A percentile compares a stretch with the other conserved stretches of the same genome.
Evolutionary conservation across 176 grass and related monocot genomes (phyloP).

Genomic region (Thalia dealbata): DNA sequence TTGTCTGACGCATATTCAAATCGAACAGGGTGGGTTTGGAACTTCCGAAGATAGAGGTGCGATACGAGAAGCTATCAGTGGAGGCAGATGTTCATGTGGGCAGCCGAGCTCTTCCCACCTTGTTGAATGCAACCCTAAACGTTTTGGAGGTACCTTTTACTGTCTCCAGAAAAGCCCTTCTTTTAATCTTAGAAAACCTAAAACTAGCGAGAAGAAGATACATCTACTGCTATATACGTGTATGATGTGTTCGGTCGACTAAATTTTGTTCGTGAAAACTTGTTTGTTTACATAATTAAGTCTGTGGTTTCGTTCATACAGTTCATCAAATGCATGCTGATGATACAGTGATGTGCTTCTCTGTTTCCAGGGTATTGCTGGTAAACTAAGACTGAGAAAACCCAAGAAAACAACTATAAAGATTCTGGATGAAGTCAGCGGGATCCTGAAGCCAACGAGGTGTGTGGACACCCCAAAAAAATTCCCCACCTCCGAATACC

Average conservation of each 20-base stretch:
- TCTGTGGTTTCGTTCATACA: no score
- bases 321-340: no score
- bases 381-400: slow-evolving; percentile 11
- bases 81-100: slow-evolving; percentile 36
- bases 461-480: no score
- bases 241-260: no score
- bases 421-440: slow-evolving; percentile 57
- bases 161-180: no score
- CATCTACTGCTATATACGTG: no score
- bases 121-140: slow-evolving; percentile 45
- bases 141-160: slow-evolving; percentile 33
- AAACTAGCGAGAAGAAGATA: no score
- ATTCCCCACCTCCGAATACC: no score
- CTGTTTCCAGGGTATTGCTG: slow-evolving; percentile 35
- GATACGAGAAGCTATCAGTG: slow-evolving; percentile 44
- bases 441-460: slow-evolving; percentile 69
- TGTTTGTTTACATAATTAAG: no score
- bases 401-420: slow-evolving; percentile 45
- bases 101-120: slow-evolving; percentile 49
- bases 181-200: no score
- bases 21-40: slow-evolving; percentile 53
- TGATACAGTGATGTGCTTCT: no score
- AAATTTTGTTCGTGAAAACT: no score
- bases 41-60: slow-evolving; percentile 57
- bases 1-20: neutral